A percentile compares a stretch with the other conserved stretches of the same genome.
These are phyloP conservation scores for Delonix regia DNA, from an alignment of 306 rosid genomes.

Conservation along the genomic window DNA sequence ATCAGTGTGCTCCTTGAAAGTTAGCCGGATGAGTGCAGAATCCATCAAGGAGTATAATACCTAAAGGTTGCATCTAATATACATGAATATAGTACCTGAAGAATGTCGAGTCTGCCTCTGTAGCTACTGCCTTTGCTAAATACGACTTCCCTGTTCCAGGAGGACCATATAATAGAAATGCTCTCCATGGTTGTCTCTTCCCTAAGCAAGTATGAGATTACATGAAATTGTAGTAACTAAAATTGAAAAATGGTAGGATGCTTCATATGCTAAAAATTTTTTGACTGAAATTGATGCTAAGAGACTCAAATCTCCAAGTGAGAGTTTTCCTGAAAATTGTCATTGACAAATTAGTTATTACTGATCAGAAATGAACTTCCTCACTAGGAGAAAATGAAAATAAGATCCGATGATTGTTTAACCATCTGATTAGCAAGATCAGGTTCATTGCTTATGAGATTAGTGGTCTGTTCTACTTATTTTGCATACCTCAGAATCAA, in stretches of 20 bases:
- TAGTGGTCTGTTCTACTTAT: neutral
- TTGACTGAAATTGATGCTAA: neutral
- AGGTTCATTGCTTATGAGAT: constrained; percentile 9
- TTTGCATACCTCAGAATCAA: constrained; percentile 1
- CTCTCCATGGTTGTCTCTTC: constrained; percentile 87
- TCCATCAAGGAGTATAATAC: neutral
- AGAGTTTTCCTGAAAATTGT: neutral
- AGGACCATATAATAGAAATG: constrained; percentile 78
- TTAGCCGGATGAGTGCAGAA: neutral
- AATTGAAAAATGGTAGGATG: neutral
- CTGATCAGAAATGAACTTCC: constrained; percentile 4
- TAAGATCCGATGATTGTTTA: constrained; percentile 11
- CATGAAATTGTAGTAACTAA: neutral
- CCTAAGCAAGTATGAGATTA: constrained; percentile 45
- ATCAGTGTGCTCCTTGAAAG: neutral
- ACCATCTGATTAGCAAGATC: neutral
- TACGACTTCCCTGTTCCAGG: constrained; percentile 92
- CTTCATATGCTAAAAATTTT: neutral
- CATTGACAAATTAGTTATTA: neutral
- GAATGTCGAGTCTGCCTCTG: constrained; percentile 85
- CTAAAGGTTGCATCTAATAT: constrained; percentile 1
- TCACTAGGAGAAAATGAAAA: neutral
- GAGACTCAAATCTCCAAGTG: neutral
- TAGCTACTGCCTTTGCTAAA: constrained; percentile 90
- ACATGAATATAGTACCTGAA: constrained; percentile 55